Evolutionary conservation across 1,284 basidiomycete species (phyloP).

Genomic region (Coniophora puteana): DNA sequence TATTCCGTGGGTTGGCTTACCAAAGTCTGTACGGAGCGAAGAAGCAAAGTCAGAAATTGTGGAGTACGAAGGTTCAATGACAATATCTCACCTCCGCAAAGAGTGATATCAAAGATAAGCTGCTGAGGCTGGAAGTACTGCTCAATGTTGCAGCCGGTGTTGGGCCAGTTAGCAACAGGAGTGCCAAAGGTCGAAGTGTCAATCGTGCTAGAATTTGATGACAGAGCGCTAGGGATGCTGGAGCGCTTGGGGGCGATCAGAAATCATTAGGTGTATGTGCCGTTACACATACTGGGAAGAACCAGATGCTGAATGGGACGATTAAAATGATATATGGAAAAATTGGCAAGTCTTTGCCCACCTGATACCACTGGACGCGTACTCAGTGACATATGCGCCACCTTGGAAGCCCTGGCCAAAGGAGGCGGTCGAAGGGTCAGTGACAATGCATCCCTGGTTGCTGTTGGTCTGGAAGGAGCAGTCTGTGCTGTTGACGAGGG

Average conservation of each 20-base stretch:
- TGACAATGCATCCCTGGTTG: conserved; percentile 63
- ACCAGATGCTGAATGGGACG: conserved; percentile 59
- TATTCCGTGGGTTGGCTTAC: conserved; percentile 30
- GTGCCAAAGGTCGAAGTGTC: conserved; percentile 64
- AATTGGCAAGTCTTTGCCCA: conserved; percentile 31
- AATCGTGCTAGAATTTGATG: conserved; percentile 49
- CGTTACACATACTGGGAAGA: conserved; percentile 49
- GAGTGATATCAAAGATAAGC: conserved; percentile 72
- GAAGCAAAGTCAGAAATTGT: neutral
- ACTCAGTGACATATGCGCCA: conserved; percentile 72
- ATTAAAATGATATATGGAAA: neutral
- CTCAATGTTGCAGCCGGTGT: conserved; percentile 53
- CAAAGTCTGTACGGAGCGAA: conserved; percentile 25
- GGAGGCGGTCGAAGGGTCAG: conserved; percentile 46
- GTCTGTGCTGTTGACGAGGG: conserved; percentile 54
- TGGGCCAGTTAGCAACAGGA: conserved; percentile 67
- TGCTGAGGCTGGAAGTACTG: conserved; percentile 63
- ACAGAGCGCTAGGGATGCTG: conserved; percentile 52
- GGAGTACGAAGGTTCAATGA: neutral
- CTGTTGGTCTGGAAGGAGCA: conserved; percentile 51
- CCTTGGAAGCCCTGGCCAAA: conserved; percentile 73
- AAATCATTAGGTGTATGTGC: neutral
- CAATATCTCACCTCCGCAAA: conserved; percentile 51
- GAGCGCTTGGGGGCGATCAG: conserved; percentile 37
- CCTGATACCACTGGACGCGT: conserved; percentile 61